Conservation (phyloP, 768 basidiomycete genomes). For the Astraeus odoratus region DNA sequence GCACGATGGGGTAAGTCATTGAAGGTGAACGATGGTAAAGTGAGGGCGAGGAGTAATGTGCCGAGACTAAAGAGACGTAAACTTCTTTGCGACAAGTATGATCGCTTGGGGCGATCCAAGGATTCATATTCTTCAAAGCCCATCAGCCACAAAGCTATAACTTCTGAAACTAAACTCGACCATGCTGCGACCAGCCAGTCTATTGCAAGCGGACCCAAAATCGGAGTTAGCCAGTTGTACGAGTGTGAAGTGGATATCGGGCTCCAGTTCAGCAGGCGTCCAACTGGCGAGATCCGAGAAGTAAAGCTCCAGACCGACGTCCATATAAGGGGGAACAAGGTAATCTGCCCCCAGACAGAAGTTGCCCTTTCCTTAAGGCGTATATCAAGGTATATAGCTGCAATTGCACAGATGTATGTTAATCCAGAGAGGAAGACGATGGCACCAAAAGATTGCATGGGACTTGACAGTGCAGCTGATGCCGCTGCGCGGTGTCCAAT, state of each 20-base stretch:
- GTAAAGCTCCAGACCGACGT: constrained; percentile 49
- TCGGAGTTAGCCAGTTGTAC: constrained; percentile 59
- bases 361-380: constrained; percentile 24
- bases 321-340: constrained; percentile 68
- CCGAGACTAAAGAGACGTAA: constrained; percentile 32
- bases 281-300: constrained; percentile 56
- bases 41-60: constrained; percentile 36
- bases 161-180: constrained; percentile 58
- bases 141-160: constrained; percentile 52
- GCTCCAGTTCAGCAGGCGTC: constrained; percentile 67
- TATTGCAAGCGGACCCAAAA: constrained; percentile 50
- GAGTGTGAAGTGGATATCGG: constrained; percentile 45
- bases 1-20: constrained; percentile 31
- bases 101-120: constrained; percentile 1
- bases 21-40: constrained; percentile 51
- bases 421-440: constrained; percentile 36
- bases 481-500: constrained; percentile 39
- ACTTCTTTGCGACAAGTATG: constrained; percentile 14
- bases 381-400: constrained; percentile 33
- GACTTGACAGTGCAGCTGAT: constrained; percentile 48
- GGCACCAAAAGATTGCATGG: constrained; percentile 40
- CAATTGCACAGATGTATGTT: constrained; percentile 40
- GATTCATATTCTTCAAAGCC: constrained; percentile 22
- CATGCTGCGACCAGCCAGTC: constrained; percentile 77
- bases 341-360: constrained; percentile 37